These are phyloP conservation scores for Neurospora sp. DNA, from an alignment of 2,329 filamentous ascomycete species.

Conservation along the genomic window DNA sequence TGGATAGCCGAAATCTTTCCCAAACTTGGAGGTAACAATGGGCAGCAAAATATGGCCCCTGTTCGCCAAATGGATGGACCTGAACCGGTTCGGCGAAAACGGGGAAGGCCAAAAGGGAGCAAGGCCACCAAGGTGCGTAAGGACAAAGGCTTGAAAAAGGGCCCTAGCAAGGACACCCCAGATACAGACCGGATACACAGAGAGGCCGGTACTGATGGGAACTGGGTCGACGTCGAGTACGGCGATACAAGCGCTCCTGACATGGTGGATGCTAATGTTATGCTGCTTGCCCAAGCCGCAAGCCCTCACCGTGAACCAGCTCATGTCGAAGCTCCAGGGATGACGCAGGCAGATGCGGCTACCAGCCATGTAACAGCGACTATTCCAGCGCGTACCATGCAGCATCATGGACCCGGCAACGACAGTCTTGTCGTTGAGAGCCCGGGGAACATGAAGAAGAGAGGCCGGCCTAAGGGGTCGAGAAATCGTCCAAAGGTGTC, in stretches of 20 bases:
- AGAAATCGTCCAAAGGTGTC: conserved; percentile 36
- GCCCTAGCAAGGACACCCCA: conserved; percentile 18
- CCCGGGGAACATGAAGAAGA: conserved; percentile 25
- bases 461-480: conserved; percentile 43
- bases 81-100: conserved; percentile 29
- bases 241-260: conserved; percentile 17
- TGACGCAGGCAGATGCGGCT: not conserved
- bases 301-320: conserved; percentile 3
- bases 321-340: not conserved
- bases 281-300: conserved; percentile 14
- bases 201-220: conserved; percentile 25
- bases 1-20: conserved; percentile 58
- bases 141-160: conserved; percentile 44
- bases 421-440: conserved; percentile 6
- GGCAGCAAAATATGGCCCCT: conserved; percentile 18
- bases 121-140: conserved; percentile 36
- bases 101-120: conserved; percentile 49
- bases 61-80: conserved; percentile 10
- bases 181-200: conserved; percentile 3
- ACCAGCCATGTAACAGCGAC: not conserved
- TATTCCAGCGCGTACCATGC: not conserved
- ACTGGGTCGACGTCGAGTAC: conserved; percentile 37
- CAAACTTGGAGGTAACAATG: conserved; percentile 21
- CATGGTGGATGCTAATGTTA: conserved; percentile 13
- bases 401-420: not conserved